Evolutionary conservation across 108 stramenopile species (phyloP), one percentile per base, ranked within the genome.

Genomic region (Fragilaria crotonensis): DNA sequence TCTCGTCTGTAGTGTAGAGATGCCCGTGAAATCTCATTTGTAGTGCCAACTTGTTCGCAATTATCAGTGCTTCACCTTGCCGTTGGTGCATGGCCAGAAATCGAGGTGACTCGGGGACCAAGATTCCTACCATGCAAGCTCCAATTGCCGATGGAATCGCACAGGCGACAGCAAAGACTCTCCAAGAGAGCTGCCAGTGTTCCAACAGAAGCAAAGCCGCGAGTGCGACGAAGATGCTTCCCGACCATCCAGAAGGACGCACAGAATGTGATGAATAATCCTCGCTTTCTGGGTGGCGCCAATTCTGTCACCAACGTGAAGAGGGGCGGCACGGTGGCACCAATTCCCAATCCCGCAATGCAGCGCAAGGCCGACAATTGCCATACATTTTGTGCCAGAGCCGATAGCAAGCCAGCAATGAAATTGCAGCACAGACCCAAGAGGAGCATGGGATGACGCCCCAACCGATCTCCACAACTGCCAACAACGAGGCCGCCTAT

Each of bases 191-290:
- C 2, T 63, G 22, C 51, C 32, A 31, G 18, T 61, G 25, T 62
- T 67, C 64, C 46, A 90, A 79, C n/a, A 81, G 48, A 26, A 68
- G 48, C 76, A 84, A 73, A 1, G 77, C 89, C 30, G 72, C 17
- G 3, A 75, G 31, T 9, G 89, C 84, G 23, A 90, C 85, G 70
- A 68, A 85, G 44, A 90, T 71, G 63, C 77, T 82, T 2, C 85
- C 89, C 36, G 5, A 90, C 81, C 89, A 87, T 87, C 89, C 89
- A 90, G 72, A 90, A 90, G 41, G 73, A 72, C 0, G 89, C 89
- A n/a, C 67, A 72, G 1, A 78, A 22, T 17, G 84, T 81, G 23
- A 84, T 83, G 28, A 81, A 73, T 46, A 83, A 61, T 4, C 89
- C 89, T 46, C 89, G 76, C 11, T 70, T 56, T 5, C 71, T 76